Conservation (phyloP, 2,329 filamentous ascomycete species). For the Apiospora arundinis region DNA sequence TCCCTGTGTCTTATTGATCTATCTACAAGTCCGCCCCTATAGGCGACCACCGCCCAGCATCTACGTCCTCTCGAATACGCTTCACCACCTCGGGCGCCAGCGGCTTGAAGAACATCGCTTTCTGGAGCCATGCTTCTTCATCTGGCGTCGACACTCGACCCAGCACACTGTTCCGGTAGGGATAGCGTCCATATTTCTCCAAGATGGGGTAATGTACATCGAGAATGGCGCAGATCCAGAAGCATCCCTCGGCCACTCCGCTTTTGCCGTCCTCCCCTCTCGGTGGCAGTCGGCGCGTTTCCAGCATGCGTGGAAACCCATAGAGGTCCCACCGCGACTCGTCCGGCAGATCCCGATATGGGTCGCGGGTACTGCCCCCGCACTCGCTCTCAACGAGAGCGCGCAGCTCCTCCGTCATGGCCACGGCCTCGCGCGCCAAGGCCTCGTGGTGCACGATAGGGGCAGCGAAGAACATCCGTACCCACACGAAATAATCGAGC, state of each 20-base stretch:
- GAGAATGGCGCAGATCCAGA: conserved; percentile 36
- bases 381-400: conserved; percentile 29
- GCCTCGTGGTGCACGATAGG: conserved; percentile 37
- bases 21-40: conserved; percentile 30
- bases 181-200: conserved; percentile 37
- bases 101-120: conserved; percentile 29
- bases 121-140: conserved; percentile 34
- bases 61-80: conserved; percentile 26
- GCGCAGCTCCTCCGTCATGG: conserved; percentile 33
- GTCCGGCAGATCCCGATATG: conserved; percentile 27
- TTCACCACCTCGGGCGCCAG: conserved; percentile 26
- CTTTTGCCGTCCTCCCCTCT: conserved; percentile 21
- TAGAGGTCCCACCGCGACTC: conserved; percentile 29
- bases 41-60: conserved; percentile 33
- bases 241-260: conserved; percentile 30
- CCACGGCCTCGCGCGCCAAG: conserved; percentile 24
- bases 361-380: conserved; percentile 28
- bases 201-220: conserved; percentile 38
- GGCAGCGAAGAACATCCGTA: conserved; percentile 33
- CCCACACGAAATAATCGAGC: conserved; percentile 37
- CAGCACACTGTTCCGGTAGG: conserved; percentile 35
- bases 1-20: neutral
- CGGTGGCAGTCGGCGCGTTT: conserved; percentile 25
- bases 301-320: conserved; percentile 32
- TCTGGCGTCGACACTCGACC: conserved; percentile 33